Evolutionary conservation across 345 rosid species (phyloP).

Genomic region (Rhodomyrtus tomentosa): DNA sequence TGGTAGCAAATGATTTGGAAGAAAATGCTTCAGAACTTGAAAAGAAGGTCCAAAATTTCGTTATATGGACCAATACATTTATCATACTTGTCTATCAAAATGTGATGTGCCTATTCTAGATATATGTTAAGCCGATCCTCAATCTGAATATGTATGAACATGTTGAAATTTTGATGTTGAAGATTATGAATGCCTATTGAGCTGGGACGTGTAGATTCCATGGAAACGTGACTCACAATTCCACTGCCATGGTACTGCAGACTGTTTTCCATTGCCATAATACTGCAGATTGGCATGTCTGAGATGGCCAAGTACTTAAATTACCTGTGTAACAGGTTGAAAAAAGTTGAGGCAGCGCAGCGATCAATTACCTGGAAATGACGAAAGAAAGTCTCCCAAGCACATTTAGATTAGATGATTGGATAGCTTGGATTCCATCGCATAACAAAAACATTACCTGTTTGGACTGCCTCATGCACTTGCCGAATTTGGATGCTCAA

Average conservation of each 20-base stretch:
- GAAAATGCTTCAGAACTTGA: no score
- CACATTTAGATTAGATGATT: no score
- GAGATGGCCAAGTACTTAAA: constrained; percentile 8
- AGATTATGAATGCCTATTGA: background rate
- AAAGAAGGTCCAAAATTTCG: no score
- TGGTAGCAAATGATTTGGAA: no score
- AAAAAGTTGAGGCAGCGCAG: no score
- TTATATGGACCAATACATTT: no score
- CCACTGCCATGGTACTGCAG: constrained; percentile 3
- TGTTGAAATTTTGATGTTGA: background rate
- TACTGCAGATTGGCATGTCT: background rate
- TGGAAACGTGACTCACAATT: background rate
- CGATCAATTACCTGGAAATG: no score
- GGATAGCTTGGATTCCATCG: background rate
- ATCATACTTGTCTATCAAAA: background rate
- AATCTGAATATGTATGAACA: background rate
- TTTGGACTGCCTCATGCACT: background rate
- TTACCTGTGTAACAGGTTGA: no score
- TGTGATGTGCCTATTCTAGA: background rate
- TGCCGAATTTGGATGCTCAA: background rate
- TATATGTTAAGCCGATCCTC: constrained; percentile 3
- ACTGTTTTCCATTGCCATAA: background rate
- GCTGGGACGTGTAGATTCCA: background rate
- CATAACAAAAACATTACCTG: background rate
- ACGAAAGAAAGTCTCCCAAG: no score